phyloP scores from a whole-genome alignment of 1,284 basidiomycete genomes.

The Wallemia ichthyophaga region DNA sequence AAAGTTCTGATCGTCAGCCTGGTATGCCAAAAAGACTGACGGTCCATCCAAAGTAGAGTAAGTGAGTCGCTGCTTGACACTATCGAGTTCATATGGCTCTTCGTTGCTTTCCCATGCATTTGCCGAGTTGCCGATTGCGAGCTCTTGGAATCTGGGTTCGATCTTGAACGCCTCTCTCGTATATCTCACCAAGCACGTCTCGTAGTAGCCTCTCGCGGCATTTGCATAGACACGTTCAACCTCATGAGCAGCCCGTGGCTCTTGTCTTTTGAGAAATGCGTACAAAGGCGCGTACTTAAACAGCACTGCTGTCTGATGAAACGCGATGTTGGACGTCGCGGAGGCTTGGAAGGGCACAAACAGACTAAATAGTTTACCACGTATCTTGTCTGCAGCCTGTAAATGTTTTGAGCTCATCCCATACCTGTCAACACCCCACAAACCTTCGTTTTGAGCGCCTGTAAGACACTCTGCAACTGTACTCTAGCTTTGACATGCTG shows the following conservation, averaged over 20 bases:
- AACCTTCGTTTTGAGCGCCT: background rate
- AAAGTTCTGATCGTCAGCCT: background rate
- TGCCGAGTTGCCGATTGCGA: background rate
- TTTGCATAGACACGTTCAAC: background rate
- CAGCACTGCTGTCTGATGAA: background rate
- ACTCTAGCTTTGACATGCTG: background rate
- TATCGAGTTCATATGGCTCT: background rate
- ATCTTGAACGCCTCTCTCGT: background rate
- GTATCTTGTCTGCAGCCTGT: background rate
- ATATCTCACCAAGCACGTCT: background rate
- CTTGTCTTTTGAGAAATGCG: background rate
- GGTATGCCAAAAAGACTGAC: background rate
- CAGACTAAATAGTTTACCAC: background rate
- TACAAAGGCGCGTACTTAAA: background rate
- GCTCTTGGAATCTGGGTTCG: background rate
- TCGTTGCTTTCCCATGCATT: background rate
- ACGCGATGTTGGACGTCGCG: background rate
- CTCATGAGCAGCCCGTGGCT: background rate
- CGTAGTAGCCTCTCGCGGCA: background rate
- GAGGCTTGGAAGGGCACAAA: background rate
- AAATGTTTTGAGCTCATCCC: background rate
- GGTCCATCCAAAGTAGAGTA: background rate
- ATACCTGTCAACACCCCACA: background rate
- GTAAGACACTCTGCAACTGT: background rate
- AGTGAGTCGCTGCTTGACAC: background rate